phyloP scores from a whole-genome alignment of 2,329 filamentous ascomycete genomes.

The Cladophialophora chaetospira region DNA sequence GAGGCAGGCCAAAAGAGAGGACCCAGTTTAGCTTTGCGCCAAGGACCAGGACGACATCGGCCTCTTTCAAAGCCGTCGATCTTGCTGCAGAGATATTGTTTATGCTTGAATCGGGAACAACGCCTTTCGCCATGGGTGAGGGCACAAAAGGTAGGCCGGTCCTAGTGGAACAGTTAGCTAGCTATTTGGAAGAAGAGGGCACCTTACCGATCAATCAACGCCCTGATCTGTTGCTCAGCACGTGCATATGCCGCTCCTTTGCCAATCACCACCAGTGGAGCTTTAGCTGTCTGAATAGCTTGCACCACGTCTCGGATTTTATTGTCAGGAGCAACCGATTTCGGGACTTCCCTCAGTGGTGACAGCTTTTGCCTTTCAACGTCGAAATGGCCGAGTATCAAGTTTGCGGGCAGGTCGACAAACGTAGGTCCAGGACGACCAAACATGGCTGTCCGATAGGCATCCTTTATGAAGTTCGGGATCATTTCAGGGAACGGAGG shows the following conservation, averaged over 20 bases:
- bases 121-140: conserved; percentile 62
- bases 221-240: conserved; percentile 50
- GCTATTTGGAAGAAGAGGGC: not conserved
- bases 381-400: conserved; percentile 49
- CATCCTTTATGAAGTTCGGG: conserved; percentile 48
- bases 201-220: conserved; percentile 49
- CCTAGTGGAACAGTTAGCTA: conserved; percentile 34
- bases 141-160: conserved; percentile 58
- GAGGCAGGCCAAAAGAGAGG: conserved; percentile 57
- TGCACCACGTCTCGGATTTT: conserved; percentile 46
- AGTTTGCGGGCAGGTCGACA: conserved; percentile 58
- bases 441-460: conserved; percentile 57
- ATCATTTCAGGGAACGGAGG: conserved; percentile 46
- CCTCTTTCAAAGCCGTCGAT: conserved; percentile 54
- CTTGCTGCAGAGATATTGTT: conserved; percentile 57
- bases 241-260: conserved; percentile 59
- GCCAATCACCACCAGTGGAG: conserved; percentile 56
- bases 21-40: conserved; percentile 62
- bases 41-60: conserved; percentile 58
- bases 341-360: not conserved
- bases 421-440: conserved; percentile 56
- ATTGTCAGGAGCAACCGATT: conserved; percentile 41
- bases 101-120: conserved; percentile 56
- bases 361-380: conserved; percentile 31
- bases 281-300: conserved; percentile 50